These are phyloP conservation scores for Solanum arcanum DNA, from an alignment of 257 asterid genomes.

Conservation along the genomic window DNA sequence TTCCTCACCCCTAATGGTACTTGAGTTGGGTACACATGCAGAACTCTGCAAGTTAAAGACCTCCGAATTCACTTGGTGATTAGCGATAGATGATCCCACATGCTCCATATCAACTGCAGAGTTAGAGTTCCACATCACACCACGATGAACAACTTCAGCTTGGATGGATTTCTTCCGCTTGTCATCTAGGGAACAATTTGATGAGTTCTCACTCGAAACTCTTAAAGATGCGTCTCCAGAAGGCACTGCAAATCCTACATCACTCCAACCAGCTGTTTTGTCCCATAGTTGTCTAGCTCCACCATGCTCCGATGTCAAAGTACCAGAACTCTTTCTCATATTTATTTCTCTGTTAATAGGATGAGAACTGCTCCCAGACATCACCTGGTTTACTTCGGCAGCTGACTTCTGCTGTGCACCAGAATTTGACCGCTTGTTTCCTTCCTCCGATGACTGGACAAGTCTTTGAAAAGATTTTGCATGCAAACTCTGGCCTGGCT, in stretches of 20 bases:
- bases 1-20: constrained; percentile 27
- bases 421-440: background rate
- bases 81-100: constrained; percentile 22
- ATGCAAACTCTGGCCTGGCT: constrained; percentile 5
- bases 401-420: background rate
- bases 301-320: constrained; percentile 24
- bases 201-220: constrained; percentile 25
- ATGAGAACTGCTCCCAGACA: constrained; percentile 26
- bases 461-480: constrained; percentile 2
- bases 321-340: constrained; percentile 12
- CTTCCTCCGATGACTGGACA: constrained; percentile 3
- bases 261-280: constrained; percentile 45
- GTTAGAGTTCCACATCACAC: constrained; percentile 38
- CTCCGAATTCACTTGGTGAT: constrained; percentile 28
- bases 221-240: constrained; percentile 25
- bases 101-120: constrained; percentile 25
- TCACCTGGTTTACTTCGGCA: constrained; percentile 23
- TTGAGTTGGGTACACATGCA: constrained; percentile 22
- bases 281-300: constrained; percentile 23
- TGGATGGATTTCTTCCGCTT: constrained; percentile 27
- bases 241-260: constrained; percentile 26
- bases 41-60: constrained; percentile 27
- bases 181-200: constrained; percentile 20
- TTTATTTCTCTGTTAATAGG: constrained; percentile 25
- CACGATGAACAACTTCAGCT: constrained; percentile 17